These are phyloP conservation scores for Aspergillus caelatus DNA, from an alignment of 2,329 filamentous ascomycete species.

Conservation along the genomic window DNA sequence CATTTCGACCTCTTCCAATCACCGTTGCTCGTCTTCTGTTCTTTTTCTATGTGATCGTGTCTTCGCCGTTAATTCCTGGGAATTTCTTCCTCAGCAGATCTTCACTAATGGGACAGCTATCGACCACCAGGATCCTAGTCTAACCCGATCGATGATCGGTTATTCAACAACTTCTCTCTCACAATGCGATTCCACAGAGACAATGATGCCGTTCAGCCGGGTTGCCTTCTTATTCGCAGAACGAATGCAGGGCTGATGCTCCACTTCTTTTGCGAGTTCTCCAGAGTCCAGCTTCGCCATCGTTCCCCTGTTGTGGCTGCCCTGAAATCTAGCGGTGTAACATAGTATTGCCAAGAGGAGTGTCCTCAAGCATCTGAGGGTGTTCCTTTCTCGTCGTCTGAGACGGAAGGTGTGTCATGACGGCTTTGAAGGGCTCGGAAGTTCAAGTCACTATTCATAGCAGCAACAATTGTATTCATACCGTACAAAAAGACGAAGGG, in stretches of 20 bases:
- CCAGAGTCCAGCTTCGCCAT: slow-evolving; percentile 8
- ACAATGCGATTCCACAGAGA: background rate
- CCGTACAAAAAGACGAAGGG: background rate
- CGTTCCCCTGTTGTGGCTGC: slow-evolving; percentile 14
- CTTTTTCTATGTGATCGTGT: background rate
- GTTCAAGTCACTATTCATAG: background rate
- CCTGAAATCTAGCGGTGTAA: slow-evolving; percentile 30
- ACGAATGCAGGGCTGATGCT: slow-evolving; percentile 14
- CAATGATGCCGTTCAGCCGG: slow-evolving; percentile 4
- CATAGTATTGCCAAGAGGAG: slow-evolving; percentile 16
- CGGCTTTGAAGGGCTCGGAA: background rate
- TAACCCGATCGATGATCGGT: background rate
- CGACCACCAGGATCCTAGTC: background rate
- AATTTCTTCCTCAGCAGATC: background rate
- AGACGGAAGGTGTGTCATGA: slow-evolving; percentile 4
- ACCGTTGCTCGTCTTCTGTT: background rate
- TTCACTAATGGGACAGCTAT: background rate
- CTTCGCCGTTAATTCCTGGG: background rate
- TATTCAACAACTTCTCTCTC: background rate
- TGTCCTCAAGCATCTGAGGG: slow-evolving; percentile 9
- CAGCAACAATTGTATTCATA: slow-evolving; percentile 1
- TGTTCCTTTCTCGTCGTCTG: background rate
- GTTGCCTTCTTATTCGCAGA: slow-evolving; percentile 2
- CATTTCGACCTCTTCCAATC: background rate
- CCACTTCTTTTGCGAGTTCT: slow-evolving; percentile 3